Conservation (phyloP, 176 grass and related monocot genomes). For the Chrysopogon serrulatus region DNA sequence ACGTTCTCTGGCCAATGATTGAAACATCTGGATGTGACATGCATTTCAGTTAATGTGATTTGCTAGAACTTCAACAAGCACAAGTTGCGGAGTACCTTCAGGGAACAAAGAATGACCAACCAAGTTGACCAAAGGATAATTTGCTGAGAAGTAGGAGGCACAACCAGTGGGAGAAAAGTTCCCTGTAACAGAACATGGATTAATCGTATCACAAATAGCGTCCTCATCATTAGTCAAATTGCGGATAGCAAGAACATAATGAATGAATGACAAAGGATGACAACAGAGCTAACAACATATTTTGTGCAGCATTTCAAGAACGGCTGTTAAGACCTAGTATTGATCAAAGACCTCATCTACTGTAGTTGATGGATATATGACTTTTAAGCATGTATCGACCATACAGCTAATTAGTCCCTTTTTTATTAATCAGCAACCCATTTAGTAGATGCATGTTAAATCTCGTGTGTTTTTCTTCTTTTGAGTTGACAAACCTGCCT, state of each 20-base stretch:
- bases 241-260: slow-evolving; percentile 1
- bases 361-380: not conserved
- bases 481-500: not conserved
- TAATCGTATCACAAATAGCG: not conserved
- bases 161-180: slow-evolving; percentile 88
- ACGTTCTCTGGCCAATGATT: slow-evolving; percentile 85
- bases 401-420: not conserved
- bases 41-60: slow-evolving; percentile 39
- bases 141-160: slow-evolving; percentile 79
- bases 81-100: slow-evolving; percentile 73
- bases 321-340: not conserved
- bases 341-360: not conserved
- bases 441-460: not conserved
- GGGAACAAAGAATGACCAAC: slow-evolving; percentile 76
- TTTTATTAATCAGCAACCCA: not conserved
- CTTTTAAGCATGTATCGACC: not conserved
- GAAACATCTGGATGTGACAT: slow-evolving; percentile 79
- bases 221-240: slow-evolving; percentile 9
- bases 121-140: slow-evolving; percentile 83
- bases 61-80: slow-evolving; percentile 26
- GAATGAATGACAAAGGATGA: slow-evolving; percentile 10
- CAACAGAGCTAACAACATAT: not conserved
- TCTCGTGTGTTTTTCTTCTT: not conserved
- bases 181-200: slow-evolving; percentile 45
- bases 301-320: not conserved